Conservation (phyloP, 148 eudicot species). For the Polygonum maritimum region DNA sequence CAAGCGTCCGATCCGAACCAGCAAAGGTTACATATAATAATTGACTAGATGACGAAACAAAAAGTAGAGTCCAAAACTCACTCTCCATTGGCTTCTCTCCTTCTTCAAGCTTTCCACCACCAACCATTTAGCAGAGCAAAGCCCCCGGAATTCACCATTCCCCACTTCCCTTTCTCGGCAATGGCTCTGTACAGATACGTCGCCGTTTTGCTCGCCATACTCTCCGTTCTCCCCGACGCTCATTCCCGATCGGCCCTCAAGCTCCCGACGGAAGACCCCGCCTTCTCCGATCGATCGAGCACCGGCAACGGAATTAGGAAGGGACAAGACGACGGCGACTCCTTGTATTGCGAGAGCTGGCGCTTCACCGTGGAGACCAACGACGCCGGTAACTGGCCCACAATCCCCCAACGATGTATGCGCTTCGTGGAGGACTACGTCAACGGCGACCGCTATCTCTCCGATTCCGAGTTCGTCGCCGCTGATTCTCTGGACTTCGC, state of each 20-base stretch:
- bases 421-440: conserved; percentile 41
- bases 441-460: conserved; percentile 34
- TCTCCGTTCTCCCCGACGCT: neutral
- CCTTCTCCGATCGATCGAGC: conserved; percentile 2
- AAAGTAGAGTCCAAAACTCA: no score
- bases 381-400: conserved; percentile 43
- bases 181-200: neutral
- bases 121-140: neutral
- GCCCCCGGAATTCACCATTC: neutral
- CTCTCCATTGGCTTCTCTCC: neutral
- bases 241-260: conserved; percentile 4
- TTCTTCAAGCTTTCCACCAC: neutral
- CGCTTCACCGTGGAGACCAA: conserved; percentile 64
- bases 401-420: conserved; percentile 38
- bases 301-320: neutral
- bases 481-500: conserved; percentile 36
- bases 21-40: no score
- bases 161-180: conserved; percentile 15
- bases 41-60: no score
- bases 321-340: conserved; percentile 24
- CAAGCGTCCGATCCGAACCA: no score
- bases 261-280: neutral
- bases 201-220: conserved; percentile 4
- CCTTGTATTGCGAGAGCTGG: conserved; percentile 66
- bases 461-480: conserved; percentile 44